A percentile compares a stretch with the other conserved stretches of the same genome.
Conservation (phyloP, 1,139 yeast genomes). For the Debaryomyces fabryi region DNA sequence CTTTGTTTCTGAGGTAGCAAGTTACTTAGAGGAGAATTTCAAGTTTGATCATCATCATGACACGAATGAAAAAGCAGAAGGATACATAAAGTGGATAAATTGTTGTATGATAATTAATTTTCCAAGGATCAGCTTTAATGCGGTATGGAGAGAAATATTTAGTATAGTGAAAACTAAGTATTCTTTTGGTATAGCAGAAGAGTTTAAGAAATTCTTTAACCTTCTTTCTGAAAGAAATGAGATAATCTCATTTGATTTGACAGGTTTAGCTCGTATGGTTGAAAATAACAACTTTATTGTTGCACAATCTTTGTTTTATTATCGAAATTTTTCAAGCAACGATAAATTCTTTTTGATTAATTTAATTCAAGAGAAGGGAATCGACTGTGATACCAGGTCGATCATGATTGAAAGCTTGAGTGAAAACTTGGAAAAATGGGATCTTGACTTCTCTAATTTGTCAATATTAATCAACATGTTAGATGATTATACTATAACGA, state of each 20-base stretch:
- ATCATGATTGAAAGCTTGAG: conserved; percentile 24
- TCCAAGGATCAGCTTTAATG: not conserved
- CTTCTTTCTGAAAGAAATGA: conserved; percentile 13
- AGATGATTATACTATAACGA: conserved; percentile 68
- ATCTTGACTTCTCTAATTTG: conserved; percentile 15
- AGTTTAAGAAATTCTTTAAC: conserved; percentile 26
- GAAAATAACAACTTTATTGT: conserved; percentile 32
- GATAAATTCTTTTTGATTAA: not conserved
- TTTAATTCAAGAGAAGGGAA: not conserved
- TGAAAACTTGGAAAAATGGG: conserved; percentile 6
- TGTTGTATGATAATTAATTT: conserved; percentile 6
- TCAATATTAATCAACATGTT: conserved; percentile 33
- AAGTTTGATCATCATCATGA: conserved; percentile 36
- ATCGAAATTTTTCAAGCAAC: conserved; percentile 6
- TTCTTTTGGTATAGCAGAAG: conserved; percentile 17
- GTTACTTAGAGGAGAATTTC: conserved; percentile 8
- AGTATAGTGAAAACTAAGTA: conserved; percentile 20
- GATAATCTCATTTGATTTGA: conserved; percentile 19
- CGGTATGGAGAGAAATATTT: conserved; percentile 23
- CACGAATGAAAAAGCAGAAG: conserved; percentile 35
- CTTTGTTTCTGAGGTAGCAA: not conserved
- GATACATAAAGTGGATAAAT: conserved; percentile 25
- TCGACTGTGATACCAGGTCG: conserved; percentile 32
- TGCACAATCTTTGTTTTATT: conserved; percentile 37
- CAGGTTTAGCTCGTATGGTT: conserved; percentile 29